phyloP scores from a whole-genome alignment of 2,329 filamentous ascomycete species.

The Hypoxylon sp. region DNA sequence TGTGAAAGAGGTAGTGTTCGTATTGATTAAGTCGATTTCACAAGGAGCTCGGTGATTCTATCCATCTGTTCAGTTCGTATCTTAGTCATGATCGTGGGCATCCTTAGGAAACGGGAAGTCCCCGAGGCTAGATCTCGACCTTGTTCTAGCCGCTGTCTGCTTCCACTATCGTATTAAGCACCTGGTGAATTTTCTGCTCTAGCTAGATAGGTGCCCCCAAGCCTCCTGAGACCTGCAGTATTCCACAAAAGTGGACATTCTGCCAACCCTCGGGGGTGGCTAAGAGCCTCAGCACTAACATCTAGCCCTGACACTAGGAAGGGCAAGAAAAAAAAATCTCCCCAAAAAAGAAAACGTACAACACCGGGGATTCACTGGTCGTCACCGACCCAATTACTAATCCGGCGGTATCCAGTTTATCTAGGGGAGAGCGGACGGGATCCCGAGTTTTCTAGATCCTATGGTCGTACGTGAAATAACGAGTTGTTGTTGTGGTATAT shows the following conservation, averaged over 20 bases:
- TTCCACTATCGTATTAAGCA: neutral
- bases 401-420: constrained; percentile 19
- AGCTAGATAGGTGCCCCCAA: neutral
- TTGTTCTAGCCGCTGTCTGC: neutral
- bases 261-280: neutral
- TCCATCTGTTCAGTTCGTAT: neutral
- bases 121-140: neutral
- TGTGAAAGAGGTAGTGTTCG: neutral
- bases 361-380: constrained; percentile 23
- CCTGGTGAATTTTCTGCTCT: neutral
- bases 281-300: neutral
- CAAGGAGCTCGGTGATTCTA: neutral
- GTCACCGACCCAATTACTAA: constrained; percentile 4
- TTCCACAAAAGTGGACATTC: neutral
- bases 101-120: neutral
- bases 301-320: neutral
- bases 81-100: neutral
- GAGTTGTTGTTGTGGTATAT: constrained; percentile 5
- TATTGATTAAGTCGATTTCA: neutral
- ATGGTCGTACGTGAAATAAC: constrained; percentile 10
- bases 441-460: constrained; percentile 3
- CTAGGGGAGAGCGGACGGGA: constrained; percentile 19
- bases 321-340: no score
- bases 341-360: constrained; percentile 22
- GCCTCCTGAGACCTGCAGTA: neutral